Evolutionary conservation across 495 filamentous ascomycete species (phyloP).

Genomic region (Aspergillus haitiensis): DNA sequence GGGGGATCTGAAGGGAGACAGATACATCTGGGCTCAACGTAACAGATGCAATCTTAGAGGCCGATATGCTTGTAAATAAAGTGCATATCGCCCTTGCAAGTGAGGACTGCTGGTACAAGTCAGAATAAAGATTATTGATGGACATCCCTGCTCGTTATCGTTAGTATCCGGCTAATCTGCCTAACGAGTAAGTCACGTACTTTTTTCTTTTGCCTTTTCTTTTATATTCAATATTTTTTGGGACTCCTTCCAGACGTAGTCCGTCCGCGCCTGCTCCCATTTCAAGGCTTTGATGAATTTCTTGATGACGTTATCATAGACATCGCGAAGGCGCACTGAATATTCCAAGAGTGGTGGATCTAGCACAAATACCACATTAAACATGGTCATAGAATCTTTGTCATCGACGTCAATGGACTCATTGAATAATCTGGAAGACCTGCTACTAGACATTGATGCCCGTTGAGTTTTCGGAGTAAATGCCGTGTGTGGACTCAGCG

Average conservation of each 20-base stretch:
- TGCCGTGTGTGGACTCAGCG: conserved; percentile 27
- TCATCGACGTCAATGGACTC: conserved; percentile 53
- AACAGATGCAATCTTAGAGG: conserved; percentile 76
- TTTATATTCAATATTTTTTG: conserved; percentile 75
- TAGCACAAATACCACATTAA: conserved; percentile 91
- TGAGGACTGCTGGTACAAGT: conserved; percentile 73
- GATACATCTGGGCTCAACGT: conserved; percentile 58
- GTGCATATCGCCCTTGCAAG: conserved; percentile 80
- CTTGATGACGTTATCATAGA: conserved; percentile 85
- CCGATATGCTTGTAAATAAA: conserved; percentile 76
- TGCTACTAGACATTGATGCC: conserved; percentile 42
- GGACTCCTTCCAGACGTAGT: conserved; percentile 86
- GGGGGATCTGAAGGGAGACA: conserved; percentile 83
- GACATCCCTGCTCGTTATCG: conserved; percentile 34
- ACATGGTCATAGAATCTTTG: conserved; percentile 80
- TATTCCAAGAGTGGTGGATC: conserved; percentile 76
- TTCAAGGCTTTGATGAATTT: conserved; percentile 87
- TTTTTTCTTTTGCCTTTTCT: conserved; percentile 72
- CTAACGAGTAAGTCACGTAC: conserved; percentile 44
- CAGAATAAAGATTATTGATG: conserved; percentile 43
- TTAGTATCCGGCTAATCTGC: conserved; percentile 11
- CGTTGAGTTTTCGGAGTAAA: conserved; percentile 38
- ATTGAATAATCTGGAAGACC: conserved; percentile 36
- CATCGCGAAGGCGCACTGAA: conserved; percentile 68
- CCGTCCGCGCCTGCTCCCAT: conserved; percentile 81